Percentiles rank a stretch among this genome's conserved stretches.
Conservation (phyloP, 2,329 filamentous ascomycete genomes). For the Beauveria scarabaeidicola region DNA sequence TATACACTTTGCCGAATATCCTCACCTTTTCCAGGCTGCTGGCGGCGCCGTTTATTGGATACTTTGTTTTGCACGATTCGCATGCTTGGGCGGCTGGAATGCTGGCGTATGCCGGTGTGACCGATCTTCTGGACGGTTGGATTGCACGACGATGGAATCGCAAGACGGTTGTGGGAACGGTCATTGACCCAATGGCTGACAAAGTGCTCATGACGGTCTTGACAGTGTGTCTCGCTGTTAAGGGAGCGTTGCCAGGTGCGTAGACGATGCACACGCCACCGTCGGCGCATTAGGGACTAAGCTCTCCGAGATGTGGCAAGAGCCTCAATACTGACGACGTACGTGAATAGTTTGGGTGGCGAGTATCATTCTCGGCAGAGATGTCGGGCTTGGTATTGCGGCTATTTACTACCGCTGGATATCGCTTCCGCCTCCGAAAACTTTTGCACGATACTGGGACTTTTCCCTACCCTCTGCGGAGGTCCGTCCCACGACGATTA, state of each 20-base stretch:
- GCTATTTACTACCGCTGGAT: slow-evolving; percentile 97
- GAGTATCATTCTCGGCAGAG: slow-evolving; percentile 80
- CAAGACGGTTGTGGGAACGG: slow-evolving; percentile 87
- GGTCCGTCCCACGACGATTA: slow-evolving; percentile 74
- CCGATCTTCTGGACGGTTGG: slow-evolving; percentile 88
- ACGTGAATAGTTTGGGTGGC: slow-evolving; percentile 65
- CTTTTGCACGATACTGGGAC: slow-evolving; percentile 90
- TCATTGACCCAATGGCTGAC: slow-evolving; percentile 95
- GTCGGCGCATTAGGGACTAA: neutral
- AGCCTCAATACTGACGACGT: neutral
- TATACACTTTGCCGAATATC: slow-evolving; percentile 93
- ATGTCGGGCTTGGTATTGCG: slow-evolving; percentile 71
- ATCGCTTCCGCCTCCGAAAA: slow-evolving; percentile 86
- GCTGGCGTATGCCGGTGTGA: slow-evolving; percentile 88
- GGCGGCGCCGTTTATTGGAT: slow-evolving; percentile 78
- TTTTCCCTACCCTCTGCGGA: slow-evolving; percentile 85
- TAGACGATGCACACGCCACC: slow-evolving; percentile 13
- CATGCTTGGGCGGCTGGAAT: slow-evolving; percentile 71
- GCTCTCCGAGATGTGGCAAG: neutral
- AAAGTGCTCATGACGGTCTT: slow-evolving; percentile 92
- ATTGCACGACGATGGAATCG: slow-evolving; percentile 82
- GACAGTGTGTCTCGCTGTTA: slow-evolving; percentile 74
- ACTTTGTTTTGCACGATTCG: slow-evolving; percentile 76
- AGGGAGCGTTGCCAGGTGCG: slow-evolving; percentile 72
- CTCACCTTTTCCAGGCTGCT: slow-evolving; percentile 80